A percentile compares a stretch with the other conserved stretches of the same genome.
Conservation (phyloP, 768 basidiomycete species). For the Suillus bovinus region DNA sequence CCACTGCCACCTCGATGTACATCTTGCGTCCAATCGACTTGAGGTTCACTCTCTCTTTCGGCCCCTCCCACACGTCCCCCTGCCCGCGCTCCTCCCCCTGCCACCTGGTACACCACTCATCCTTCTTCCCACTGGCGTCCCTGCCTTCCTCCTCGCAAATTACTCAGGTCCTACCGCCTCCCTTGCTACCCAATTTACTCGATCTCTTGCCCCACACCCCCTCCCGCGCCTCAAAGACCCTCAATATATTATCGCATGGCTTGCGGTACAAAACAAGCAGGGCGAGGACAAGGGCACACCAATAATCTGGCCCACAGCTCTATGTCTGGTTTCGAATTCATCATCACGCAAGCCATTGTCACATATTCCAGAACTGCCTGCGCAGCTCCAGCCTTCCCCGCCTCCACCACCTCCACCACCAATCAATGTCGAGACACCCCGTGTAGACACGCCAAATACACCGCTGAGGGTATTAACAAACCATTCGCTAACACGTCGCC, state of each 20-base stretch:
- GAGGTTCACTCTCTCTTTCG: slow-evolving; percentile 65
- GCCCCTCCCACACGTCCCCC: slow-evolving; percentile 57
- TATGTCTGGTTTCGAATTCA: slow-evolving; percentile 52
- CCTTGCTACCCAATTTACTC: slow-evolving; percentile 61
- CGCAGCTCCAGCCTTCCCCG: slow-evolving; percentile 58
- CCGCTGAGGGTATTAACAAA: slow-evolving; percentile 15
- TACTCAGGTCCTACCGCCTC: slow-evolving; percentile 68
- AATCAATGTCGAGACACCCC: slow-evolving; percentile 20
- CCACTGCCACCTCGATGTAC: slow-evolving; percentile 59
- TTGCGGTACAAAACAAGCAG: slow-evolving; percentile 73
- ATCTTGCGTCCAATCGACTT: slow-evolving; percentile 47
- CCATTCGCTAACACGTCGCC: slow-evolving; percentile 36
- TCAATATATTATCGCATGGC: slow-evolving; percentile 67
- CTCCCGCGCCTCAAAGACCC: slow-evolving; percentile 20
- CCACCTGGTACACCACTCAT: slow-evolving; percentile 65
- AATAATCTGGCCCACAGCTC: slow-evolving; percentile 68
- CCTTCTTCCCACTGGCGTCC: slow-evolving; percentile 68
- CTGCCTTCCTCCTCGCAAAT: slow-evolving; percentile 71
- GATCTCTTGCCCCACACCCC: slow-evolving; percentile 47
- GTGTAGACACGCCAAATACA: slow-evolving; percentile 14
- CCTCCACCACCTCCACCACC: slow-evolving; percentile 42
- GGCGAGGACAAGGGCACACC: slow-evolving; percentile 79
- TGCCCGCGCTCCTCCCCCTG: slow-evolving; percentile 42
- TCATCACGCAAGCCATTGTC: slow-evolving; percentile 45
- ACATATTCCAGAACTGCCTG: slow-evolving; percentile 63